These are phyloP conservation scores for Lactarius quietus DNA, from an alignment of 768 basidiomycete species.

Conservation along the genomic window DNA sequence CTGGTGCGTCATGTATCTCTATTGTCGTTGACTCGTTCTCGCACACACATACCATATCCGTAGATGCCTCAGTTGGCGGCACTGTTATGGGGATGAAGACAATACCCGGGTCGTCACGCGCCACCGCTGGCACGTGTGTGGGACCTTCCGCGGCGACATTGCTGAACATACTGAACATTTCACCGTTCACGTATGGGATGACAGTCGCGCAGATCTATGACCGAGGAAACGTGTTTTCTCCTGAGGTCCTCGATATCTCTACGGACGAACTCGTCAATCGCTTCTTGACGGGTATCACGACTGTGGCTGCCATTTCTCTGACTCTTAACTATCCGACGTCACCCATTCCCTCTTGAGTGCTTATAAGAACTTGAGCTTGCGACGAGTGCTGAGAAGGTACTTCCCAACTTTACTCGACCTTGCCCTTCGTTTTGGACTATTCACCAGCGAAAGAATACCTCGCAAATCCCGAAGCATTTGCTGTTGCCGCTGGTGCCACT, in stretches of 20 bases:
- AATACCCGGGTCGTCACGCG: too few species aligned
- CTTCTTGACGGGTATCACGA: conserved; percentile 92
- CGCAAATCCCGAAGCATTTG: conserved; percentile 98
- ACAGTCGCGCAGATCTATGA: conserved; percentile 96
- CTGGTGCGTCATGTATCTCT: too few species aligned
- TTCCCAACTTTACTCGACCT: conserved; percentile 28
- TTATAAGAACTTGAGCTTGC: conserved; percentile 93
- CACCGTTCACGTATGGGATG: conserved; percentile 99
- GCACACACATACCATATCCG: too few species aligned
- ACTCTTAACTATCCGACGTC: conserved; percentile 97
- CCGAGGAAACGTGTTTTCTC: conserved; percentile 87
- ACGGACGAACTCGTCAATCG: conserved; percentile 88
- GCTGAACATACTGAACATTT: conserved; percentile 99
- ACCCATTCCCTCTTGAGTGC: conserved; percentile 95
- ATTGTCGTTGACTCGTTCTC: too few species aligned
- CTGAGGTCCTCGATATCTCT: conserved; percentile 87
- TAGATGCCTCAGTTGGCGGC: too few species aligned
- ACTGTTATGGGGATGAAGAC: too few species aligned
- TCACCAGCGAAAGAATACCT: conserved; percentile 89
- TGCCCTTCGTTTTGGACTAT: conserved; percentile 33
- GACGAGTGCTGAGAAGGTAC: conserved; percentile 88
- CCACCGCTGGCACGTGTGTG: conserved; percentile 84
- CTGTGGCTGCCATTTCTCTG: conserved; percentile 93
- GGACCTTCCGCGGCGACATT: conserved; percentile 96
- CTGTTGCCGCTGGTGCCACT: conserved; percentile 64